Conservation (phyloP, 1,139 yeast species). For the Eremothecium cymbalariae region DNA sequence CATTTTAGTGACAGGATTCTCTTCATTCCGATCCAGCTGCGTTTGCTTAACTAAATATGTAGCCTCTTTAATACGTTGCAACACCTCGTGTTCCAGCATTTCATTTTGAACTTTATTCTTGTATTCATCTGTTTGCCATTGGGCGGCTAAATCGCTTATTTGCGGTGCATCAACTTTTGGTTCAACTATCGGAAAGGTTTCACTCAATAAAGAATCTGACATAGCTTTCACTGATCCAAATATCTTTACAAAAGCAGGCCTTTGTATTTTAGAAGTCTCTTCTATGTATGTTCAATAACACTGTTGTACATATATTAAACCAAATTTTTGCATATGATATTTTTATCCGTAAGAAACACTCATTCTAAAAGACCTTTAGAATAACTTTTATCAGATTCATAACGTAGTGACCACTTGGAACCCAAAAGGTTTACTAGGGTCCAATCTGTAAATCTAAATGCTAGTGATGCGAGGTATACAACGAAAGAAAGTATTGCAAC, state of each 20-base stretch:
- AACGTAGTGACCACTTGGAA: slow-evolving; percentile 31
- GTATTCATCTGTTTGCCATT: slow-evolving; percentile 18
- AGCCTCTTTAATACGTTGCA: slow-evolving; percentile 16
- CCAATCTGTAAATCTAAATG: slow-evolving; percentile 28
- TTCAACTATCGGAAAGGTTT: no score
- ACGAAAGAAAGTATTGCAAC: slow-evolving; percentile 50
- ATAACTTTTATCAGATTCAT: slow-evolving; percentile 21
- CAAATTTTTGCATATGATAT: slow-evolving; percentile 2
- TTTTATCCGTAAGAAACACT: background rate
- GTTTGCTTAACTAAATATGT: slow-evolving; percentile 14
- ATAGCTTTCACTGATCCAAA: no score
- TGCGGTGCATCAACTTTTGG: no score
- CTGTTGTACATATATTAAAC: no score
- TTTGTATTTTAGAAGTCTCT: no score
- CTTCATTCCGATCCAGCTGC: slow-evolving; percentile 9
- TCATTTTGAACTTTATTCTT: slow-evolving; percentile 11
- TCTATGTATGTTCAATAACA: no score
- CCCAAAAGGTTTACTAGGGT: slow-evolving; percentile 30
- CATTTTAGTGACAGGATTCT: slow-evolving; percentile 11
- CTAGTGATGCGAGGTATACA: slow-evolving; percentile 32
- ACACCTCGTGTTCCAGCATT: slow-evolving; percentile 17
- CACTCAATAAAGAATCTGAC: no score
- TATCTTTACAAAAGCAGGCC: no score
- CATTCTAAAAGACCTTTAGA: slow-evolving; percentile 23
- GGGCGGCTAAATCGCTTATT: slow-evolving; percentile 17